phyloP scores from a whole-genome alignment of 129 eudicot species.

The Artemisia argyi region DNA sequence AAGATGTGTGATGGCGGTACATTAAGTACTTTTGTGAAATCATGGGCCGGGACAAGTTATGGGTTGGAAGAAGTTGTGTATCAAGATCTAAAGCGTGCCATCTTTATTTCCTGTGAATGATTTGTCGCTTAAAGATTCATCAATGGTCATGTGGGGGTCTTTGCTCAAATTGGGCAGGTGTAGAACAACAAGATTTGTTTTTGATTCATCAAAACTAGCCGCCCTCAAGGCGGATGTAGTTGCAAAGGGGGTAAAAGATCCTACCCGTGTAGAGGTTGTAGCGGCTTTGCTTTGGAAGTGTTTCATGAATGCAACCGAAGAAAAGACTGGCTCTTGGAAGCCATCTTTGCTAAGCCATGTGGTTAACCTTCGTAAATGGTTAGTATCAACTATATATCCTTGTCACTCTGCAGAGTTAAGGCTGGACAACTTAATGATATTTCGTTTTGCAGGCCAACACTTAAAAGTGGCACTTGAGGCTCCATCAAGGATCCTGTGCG shows the following conservation, averaged over 20 bases:
- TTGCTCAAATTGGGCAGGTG: conserved; percentile 55
- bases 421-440: no score
- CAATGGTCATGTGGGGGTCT: conserved; percentile 62
- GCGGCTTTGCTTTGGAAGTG: conserved; percentile 52
- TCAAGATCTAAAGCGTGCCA: conserved; percentile 45
- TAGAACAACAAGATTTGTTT: conserved; percentile 56
- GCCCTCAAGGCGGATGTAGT: conserved; percentile 30
- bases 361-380: conserved; percentile 55
- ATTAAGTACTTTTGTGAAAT: conserved; percentile 42
- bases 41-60: conserved; percentile 41
- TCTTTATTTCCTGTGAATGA: conserved; percentile 53
- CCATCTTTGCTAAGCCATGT: conserved; percentile 53
- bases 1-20: conserved; percentile 49
- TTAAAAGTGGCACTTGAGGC: no score
- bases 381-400: conserved; percentile 32
- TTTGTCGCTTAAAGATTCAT: conserved; percentile 50
- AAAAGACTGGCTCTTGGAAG: conserved; percentile 25
- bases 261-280: conserved; percentile 51
- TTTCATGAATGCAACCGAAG: conserved; percentile 35
- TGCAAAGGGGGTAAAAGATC: conserved; percentile 5
- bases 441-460: no score
- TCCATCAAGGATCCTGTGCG: conserved; percentile 35
- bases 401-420: no score
- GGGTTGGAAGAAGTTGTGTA: conserved; percentile 15
- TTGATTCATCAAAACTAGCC: conserved; percentile 39